Percentiles rank a stretch among this genome's conserved stretches.
Conservation (phyloP, 176 grass and related monocot species). For the Carex myosuroides region DNA sequence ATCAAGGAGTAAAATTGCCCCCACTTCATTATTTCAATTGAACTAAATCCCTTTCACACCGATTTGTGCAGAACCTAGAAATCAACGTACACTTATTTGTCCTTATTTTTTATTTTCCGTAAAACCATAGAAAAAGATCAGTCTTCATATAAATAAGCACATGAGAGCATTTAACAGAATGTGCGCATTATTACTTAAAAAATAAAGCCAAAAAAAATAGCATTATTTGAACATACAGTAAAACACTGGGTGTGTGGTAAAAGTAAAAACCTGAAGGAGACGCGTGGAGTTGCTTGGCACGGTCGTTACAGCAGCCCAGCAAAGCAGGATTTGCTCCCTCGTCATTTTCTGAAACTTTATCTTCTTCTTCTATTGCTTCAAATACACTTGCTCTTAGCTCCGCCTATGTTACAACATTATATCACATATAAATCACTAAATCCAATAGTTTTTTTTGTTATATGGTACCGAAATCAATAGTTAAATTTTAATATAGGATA, state of each 20-base stretch:
- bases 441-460: background rate
- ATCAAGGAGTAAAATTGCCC: background rate
- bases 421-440: background rate
- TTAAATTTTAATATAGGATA: background rate
- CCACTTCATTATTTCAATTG: background rate
- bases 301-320: conserved; percentile 72
- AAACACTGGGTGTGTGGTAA: background rate
- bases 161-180: background rate
- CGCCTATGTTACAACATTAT: conserved; percentile 30
- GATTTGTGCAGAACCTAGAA: background rate
- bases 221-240: background rate
- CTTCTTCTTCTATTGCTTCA: conserved; percentile 88
- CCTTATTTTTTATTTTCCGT: background rate
- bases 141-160: background rate
- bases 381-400: conserved; percentile 80
- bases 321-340: conserved; percentile 53
- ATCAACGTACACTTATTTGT: background rate
- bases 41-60: background rate
- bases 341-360: conserved; percentile 50
- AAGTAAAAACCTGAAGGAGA: conserved; percentile 70
- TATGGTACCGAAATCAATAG: background rate
- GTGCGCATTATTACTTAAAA: background rate
- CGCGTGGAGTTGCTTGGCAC: conserved; percentile 70
- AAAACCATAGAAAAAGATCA: background rate
- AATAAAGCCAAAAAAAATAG: background rate